Percentiles rank a stretch among this genome's conserved stretches.
Evolutionary conservation across 2,329 filamentous ascomycete genomes (phyloP).

Genomic region (Hypoxylon sp.): DNA sequence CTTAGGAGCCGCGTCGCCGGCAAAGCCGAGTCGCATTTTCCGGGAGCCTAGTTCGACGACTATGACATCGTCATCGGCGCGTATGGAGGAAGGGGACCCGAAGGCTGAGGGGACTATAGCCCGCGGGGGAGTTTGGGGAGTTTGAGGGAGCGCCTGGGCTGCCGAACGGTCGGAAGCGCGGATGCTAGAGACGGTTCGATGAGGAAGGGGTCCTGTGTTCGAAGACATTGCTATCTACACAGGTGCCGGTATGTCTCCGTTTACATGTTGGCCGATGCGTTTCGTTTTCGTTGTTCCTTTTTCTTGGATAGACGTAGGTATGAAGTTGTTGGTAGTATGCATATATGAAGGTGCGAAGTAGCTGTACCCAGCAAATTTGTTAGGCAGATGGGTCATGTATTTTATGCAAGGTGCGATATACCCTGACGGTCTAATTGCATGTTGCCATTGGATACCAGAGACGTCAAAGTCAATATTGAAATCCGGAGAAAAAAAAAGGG

Average conservation of each 20-base stretch:
- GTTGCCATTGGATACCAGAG: conserved; percentile 44
- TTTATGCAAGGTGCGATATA: not conserved
- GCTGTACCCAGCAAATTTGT: too few species aligned
- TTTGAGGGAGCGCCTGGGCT: conserved; percentile 48
- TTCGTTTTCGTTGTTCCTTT: not conserved
- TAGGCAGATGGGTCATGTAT: not conserved
- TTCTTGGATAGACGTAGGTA: too few species aligned
- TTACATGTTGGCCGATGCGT: conserved; percentile 12
- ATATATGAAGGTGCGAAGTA: too few species aligned
- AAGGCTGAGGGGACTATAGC: conserved; percentile 59
- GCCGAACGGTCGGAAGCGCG: conserved; percentile 51
- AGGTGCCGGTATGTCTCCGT: conserved; percentile 6
- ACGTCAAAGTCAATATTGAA: conserved; percentile 43
- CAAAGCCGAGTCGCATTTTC: conserved; percentile 82
- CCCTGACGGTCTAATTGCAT: conserved; percentile 27
- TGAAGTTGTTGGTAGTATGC: too few species aligned
- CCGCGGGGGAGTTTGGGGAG: conserved; percentile 67
- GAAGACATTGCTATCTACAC: conserved; percentile 52
- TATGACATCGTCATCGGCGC: conserved; percentile 83
- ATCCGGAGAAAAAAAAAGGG: conserved; percentile 7
- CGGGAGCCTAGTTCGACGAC: conserved; percentile 85
- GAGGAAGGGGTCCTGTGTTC: conserved; percentile 56
- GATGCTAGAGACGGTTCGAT: conserved; percentile 67
- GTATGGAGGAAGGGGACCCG: conserved; percentile 66
- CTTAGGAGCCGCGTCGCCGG: conserved; percentile 82